A percentile compares a stretch with the other conserved stretches of the same genome.
phyloP scores from a whole-genome alignment of 2,329 filamentous ascomycete genomes.

The Cladosporium sp. region DNA sequence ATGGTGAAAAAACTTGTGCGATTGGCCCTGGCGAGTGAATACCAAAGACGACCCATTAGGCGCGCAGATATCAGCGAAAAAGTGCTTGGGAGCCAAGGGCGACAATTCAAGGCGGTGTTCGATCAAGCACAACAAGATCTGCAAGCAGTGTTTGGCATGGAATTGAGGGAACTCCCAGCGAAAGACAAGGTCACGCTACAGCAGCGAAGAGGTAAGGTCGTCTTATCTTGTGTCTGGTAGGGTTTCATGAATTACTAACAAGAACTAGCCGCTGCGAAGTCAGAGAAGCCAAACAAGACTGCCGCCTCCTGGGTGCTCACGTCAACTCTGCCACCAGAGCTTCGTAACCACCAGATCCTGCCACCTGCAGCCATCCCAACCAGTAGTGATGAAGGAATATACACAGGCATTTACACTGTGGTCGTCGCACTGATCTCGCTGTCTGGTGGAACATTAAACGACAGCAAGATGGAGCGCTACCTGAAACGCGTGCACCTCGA shows the following conservation, averaged over 20 bases:
- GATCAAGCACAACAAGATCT: constrained; percentile 72
- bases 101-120: constrained; percentile 77
- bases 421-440: constrained; percentile 76
- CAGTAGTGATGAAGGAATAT: constrained; percentile 69
- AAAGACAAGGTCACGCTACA: constrained; percentile 78
- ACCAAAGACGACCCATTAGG: constrained; percentile 58
- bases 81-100: constrained; percentile 69
- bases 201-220: constrained; percentile 67
- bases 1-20: constrained; percentile 64
- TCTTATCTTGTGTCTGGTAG: not conserved
- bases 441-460: constrained; percentile 68
- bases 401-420: constrained; percentile 77
- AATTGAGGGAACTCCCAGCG: constrained; percentile 78
- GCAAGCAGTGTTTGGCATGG: constrained; percentile 80
- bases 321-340: constrained; percentile 67
- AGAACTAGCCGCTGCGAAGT: constrained; percentile 54
- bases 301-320: constrained; percentile 68
- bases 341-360: constrained; percentile 65
- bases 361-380: constrained; percentile 67
- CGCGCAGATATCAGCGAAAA: constrained; percentile 60
- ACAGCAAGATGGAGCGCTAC: constrained; percentile 75
- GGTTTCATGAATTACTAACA: not conserved
- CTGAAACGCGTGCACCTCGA: constrained; percentile 74
- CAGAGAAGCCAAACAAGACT: constrained; percentile 44
- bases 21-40: constrained; percentile 61